Conservation (phyloP, 129 eudicot genomes). For the Lactuca sativa region DNA sequence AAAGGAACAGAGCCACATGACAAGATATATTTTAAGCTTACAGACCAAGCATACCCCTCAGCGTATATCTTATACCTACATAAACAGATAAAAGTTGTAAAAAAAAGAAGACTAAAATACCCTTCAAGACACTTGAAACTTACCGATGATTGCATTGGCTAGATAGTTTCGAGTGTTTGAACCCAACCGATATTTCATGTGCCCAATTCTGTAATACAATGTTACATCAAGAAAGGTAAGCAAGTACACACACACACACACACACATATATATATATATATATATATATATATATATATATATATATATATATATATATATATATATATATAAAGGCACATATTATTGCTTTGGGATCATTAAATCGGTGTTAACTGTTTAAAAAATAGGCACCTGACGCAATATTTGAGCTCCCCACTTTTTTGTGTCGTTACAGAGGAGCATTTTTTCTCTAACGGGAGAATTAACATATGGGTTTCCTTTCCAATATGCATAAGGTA, state of each 20-base stretch:
- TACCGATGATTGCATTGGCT: constrained; percentile 70
- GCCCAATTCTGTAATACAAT: constrained; percentile 58
- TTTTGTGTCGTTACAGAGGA: constrained; percentile 56
- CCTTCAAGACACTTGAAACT: constrained; percentile 12
- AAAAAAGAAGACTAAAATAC: not conserved
- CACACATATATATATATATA: too few relatives aligned
- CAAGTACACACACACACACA: not conserved
- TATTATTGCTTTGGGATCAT: constrained; percentile 6
- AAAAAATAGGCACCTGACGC: constrained; percentile 56
- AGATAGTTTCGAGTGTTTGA: constrained; percentile 62
- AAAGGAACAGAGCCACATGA: constrained; percentile 73
- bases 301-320: too few relatives aligned
- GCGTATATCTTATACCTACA: constrained; percentile 89
- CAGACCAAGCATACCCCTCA: constrained; percentile 95
- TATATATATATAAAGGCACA: too few relatives aligned
- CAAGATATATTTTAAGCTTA: constrained; percentile 78
- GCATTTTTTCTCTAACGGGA: constrained; percentile 47
- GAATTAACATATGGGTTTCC: constrained; percentile 79
- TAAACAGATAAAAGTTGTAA: not conserved
- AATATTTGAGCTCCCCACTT: constrained; percentile 72
- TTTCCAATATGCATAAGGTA: constrained; percentile 76
- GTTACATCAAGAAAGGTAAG: constrained; percentile 12
- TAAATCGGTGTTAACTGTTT: not conserved
- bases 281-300: too few relatives aligned
- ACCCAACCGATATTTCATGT: constrained; percentile 49